Base-by-base conservation (phyloP, 345 rosid genomes). In the Streptanthus diversifolius region DNA sequence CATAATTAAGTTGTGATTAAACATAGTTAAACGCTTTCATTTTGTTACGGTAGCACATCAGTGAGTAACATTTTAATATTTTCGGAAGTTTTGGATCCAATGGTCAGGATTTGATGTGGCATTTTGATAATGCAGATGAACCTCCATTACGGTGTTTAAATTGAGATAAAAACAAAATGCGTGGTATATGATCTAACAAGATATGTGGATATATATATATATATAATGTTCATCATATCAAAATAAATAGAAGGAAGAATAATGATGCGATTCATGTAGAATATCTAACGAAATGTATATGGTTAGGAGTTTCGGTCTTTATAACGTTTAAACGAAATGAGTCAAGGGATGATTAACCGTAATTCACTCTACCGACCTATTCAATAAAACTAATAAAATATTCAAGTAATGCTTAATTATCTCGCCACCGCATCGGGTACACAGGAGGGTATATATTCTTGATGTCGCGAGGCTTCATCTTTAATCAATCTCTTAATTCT, bases 281-380 rank as follows among this genome's bases (percentile, higher is more conserved):
- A 70, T 24, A 70, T 36, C n/a, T 57, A 24, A 24, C 18, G 29
- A 47, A 43, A 44, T 56, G n/a, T 18, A 17, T 19, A 24, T 25
- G 17, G 54, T 17, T 36, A 7, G 41, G 22, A 64, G 66, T 57
- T 36, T 57, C 24, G 24, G 37, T 13, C 37, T 52, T 30, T 9
- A 57, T 48, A 65, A 56, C 24, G 59, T 65, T 45, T 63, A 14
- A 36, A 58, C 24, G 58, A 48, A 44, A 15, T 47, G 30, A 64
- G 65, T 35, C 18, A 74, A 67, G 56, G 73, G 73, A 68, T 59
- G 62, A 59, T 40, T 67, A 59, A 68, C 63, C 79, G 32, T 75
- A 58, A 39, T 25, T 32, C 55, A 49, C 73, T 39, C 61, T 58
- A 68, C 73, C 78, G 68, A 74, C 78, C 3, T 48, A 13, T 18